Evolutionary conservation across 2,329 filamentous ascomycete genomes (phyloP).

Genomic region (Ramularia endophylla): DNA sequence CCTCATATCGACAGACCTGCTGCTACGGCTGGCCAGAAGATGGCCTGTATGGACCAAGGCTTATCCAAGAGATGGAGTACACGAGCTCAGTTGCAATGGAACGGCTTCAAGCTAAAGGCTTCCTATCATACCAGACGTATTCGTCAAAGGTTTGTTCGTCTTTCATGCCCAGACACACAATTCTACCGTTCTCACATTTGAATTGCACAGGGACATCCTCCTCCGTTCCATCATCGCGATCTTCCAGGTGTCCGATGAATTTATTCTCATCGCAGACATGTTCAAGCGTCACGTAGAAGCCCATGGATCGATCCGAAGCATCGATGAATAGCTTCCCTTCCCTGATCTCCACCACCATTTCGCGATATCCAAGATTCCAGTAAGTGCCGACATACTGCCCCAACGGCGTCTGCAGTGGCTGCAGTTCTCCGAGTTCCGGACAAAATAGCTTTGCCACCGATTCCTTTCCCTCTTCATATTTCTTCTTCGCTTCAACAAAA

Average conservation of each 20-base stretch:
- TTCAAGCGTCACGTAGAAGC: constrained; percentile 29
- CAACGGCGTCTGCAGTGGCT: constrained; percentile 16
- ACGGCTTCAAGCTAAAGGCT: no score
- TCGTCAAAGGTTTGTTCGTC: background rate
- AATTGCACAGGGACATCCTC: constrained; percentile 18
- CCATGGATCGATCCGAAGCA: constrained; percentile 29
- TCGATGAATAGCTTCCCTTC: constrained; percentile 29
- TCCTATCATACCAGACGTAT: background rate
- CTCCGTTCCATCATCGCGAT: constrained; percentile 12
- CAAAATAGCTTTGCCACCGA: constrained; percentile 9
- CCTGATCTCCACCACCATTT: constrained; percentile 22
- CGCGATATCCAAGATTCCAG: constrained; percentile 25
- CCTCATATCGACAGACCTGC: no score
- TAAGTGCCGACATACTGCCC: constrained; percentile 22
- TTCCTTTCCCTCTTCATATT: constrained; percentile 6
- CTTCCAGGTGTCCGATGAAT: constrained; percentile 23
- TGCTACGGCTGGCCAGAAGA: no score
- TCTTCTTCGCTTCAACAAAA: background rate
- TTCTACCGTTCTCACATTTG: background rate
- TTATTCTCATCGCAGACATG: constrained; percentile 25
- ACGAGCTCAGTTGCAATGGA: no score
- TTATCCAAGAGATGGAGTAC: no score
- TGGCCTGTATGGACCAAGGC: no score
- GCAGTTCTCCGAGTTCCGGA: constrained; percentile 6
- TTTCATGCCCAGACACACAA: background rate